Base-by-base conservation (phyloP, 345 rosid species). In the Limnanthes douglasii region DNA sequence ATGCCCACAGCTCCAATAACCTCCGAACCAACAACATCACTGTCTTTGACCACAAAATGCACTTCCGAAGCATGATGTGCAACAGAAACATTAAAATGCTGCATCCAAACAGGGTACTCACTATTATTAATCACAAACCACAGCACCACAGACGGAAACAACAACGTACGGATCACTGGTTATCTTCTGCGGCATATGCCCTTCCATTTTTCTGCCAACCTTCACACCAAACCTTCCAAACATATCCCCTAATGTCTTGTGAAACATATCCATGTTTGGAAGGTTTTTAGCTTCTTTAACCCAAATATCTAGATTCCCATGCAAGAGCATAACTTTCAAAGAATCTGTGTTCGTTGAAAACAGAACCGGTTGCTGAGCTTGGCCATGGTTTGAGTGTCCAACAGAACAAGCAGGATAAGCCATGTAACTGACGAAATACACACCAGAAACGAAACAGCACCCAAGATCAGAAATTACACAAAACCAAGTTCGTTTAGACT, bases 131-230 rank as follows among this genome's bases (percentile, higher is more conserved):
- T 73, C 48, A 86, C 97, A 18, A 70, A 86, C 48, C 2, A 86
- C 88, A 54, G 97, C 94, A 50, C 72, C 75, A 10, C 62, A 33
- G 10, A 82, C 39, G 0, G 93, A 75, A 32, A 86, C 45, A 0
- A 82, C 78, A 2, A 81, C 94, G 34, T 86, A 86, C 3, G 97
- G 94, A 64, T 86, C 94, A 25, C 94, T 78, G 12, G 97, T 86
- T 24, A 78, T 66, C 68, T 61, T 84, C 5, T 45, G 54, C 15
- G 77, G 24, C 32, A 65, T 47, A 23, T 45, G 74, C 35, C 53
- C 64, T 39, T 73, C 88, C 5, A 50, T 56, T 65, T 86, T 86
- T 20, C 24, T 52, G 41, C 56, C 46, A 30, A 62, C 47, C 51
- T 50, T 86, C 20, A 59, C 49, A 1, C 36, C 28, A 0, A 86